phyloP scores from a whole-genome alignment of 2,329 filamentous ascomycete genomes.

The Colletotrichum lentis region DNA sequence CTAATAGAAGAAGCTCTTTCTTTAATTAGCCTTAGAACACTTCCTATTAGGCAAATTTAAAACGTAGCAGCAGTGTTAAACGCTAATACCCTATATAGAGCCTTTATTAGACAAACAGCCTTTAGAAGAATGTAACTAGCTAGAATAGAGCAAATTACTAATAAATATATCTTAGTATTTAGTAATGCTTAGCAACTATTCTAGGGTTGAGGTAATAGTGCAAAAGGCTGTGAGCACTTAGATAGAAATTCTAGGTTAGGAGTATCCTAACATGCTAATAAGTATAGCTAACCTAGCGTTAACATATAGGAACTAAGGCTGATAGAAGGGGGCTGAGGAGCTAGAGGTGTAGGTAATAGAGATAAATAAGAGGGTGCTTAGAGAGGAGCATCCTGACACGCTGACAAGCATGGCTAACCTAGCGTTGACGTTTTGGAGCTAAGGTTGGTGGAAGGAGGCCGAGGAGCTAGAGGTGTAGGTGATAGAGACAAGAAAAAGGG shows the following conservation, averaged over 20 bases:
- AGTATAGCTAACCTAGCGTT: no score
- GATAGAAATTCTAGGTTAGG: not conserved
- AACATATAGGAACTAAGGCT: no score
- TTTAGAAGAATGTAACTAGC: not conserved
- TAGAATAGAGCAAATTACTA: slow-evolving; percentile 17
- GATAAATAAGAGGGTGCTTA: no score
- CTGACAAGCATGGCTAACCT: slow-evolving; percentile 2
- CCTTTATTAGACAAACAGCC: not conserved
- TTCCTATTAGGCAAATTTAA: slow-evolving; percentile 6
- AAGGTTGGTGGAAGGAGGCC: slow-evolving; percentile 20
- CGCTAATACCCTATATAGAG: slow-evolving; percentile 7
- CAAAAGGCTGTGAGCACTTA: not conserved
- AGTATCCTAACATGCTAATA: no score
- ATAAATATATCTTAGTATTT: slow-evolving; percentile 32
- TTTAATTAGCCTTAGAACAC: slow-evolving; percentile 19
- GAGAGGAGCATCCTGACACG: not conserved
- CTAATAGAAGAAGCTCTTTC: slow-evolving; percentile 32
- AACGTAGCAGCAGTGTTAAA: slow-evolving; percentile 21
- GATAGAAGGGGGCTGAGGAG: no score
- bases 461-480: slow-evolving; percentile 3
- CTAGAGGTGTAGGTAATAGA: no score
- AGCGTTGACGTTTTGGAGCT: not conserved
- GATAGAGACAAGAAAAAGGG: slow-evolving; percentile 13
- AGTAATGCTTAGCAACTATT: not conserved
- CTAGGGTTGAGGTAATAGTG: not conserved